These are phyloP conservation scores for Aaosphaeria arxii DNA, from an alignment of 2,329 filamentous ascomycete genomes.

Conservation along the genomic window DNA sequence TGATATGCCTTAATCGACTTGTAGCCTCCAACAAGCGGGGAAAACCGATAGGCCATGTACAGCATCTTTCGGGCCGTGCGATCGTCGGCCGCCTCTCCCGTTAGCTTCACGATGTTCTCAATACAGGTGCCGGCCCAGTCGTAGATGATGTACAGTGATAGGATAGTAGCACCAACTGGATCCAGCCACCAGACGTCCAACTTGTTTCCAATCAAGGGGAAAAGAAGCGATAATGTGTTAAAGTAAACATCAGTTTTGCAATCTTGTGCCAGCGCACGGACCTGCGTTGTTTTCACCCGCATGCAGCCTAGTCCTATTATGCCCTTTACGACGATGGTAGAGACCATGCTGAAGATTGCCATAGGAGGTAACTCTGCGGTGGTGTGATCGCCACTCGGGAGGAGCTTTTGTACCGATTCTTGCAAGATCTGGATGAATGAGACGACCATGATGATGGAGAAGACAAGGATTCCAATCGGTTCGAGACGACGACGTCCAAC, in stretches of 20 bases:
- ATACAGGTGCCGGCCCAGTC: conserved; percentile 65
- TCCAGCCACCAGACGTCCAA: conserved; percentile 66
- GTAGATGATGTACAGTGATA: conserved; percentile 66
- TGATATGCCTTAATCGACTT: conserved; percentile 59
- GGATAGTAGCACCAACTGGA: conserved; percentile 57
- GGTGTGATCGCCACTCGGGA: conserved; percentile 48
- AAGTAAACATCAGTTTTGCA: conserved; percentile 65
- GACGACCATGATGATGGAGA: conserved; percentile 61
- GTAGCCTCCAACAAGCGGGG: conserved; percentile 52
- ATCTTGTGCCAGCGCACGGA: conserved; percentile 62
- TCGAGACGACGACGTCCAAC: conserved; percentile 53
- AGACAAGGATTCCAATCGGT: conserved; percentile 61
- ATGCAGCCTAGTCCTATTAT: conserved; percentile 60
- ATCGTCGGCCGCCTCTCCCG: conserved; percentile 55
- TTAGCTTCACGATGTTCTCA: conserved; percentile 58
- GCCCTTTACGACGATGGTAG: conserved; percentile 58
- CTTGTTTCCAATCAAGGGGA: conserved; percentile 59
- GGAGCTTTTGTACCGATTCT: conserved; percentile 58
- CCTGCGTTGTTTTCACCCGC: conserved; percentile 61
- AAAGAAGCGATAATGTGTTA: conserved; percentile 61
- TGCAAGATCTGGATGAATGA: conserved; percentile 61
- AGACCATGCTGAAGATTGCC: conserved; percentile 57
- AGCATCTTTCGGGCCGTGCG: conserved; percentile 55
- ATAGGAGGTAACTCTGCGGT: conserved; percentile 51
- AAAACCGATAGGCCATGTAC: conserved; percentile 58